These are phyloP conservation scores for Capsella rubella DNA, from an alignment of 441 rosid species.

Conservation along the genomic window DNA sequence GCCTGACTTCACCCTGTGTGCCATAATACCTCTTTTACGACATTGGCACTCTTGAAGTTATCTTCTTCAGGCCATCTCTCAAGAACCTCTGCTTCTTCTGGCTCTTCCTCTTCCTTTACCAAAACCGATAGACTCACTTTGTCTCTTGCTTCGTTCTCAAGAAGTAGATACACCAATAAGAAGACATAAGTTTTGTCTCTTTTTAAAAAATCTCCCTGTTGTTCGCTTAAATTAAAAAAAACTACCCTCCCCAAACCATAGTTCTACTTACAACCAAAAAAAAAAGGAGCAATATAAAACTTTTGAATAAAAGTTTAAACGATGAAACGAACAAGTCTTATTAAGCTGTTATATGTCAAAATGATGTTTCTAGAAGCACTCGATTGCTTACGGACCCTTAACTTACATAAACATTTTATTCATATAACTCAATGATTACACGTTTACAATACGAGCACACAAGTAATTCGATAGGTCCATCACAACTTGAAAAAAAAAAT, in stretches of 20 bases:
- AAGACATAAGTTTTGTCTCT: conserved; percentile 35
- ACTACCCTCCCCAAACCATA: conserved; percentile 31
- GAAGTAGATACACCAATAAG: conserved; percentile 37
- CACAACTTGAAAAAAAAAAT: conserved; percentile 23
- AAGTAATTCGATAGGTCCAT: conserved; percentile 42
- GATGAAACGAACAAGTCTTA: conserved; percentile 17
- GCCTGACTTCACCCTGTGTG: conserved; percentile 52
- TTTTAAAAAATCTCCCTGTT: conserved; percentile 18
- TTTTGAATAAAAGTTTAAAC: conserved; percentile 27
- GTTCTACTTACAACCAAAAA: neutral
- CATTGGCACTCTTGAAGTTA: conserved; percentile 33
- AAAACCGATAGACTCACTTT: conserved; percentile 31
- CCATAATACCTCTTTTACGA: conserved; percentile 41
- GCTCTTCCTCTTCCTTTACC: conserved; percentile 33
- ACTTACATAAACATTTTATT: conserved; percentile 1
- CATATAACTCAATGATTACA: conserved; percentile 44
- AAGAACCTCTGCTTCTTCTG: conserved; percentile 31
- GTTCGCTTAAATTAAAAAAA: conserved; percentile 5
- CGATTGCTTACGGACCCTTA: conserved; percentile 34
- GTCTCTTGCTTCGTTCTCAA: conserved; percentile 29
- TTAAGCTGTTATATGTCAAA: conserved; percentile 32
- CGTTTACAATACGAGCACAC: conserved; percentile 44
- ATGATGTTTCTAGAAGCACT: conserved; percentile 48
- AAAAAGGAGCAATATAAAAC: conserved; percentile 26
- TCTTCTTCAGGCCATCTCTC: conserved; percentile 45